Base-by-base conservation (phyloP, 257 asterid species). In the Plantago ovata region DNA sequence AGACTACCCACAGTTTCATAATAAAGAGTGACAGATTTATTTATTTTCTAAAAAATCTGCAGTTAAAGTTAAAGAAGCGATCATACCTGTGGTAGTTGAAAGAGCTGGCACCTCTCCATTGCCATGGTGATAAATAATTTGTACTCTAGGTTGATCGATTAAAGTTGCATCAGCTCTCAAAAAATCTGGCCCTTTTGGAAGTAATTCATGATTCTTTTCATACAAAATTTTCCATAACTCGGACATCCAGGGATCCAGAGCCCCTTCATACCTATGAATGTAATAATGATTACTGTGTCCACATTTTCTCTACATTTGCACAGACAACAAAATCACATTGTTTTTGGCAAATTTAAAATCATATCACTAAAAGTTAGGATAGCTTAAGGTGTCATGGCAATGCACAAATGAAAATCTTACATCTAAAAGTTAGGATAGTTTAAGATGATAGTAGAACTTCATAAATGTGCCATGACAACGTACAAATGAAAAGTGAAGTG, bases 191-290 rank as follows among this genome's bases (percentile, higher is more conserved):
- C 89, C 89, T 45, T 75, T 81, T 43, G 95, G 97, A 62, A 92
- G 86, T 52, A 92, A 57, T 39, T 33, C 56, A 16, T 72, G 77
- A 67, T 81, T 68, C 71, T 32, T 76, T 69, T 77, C 74, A 65
- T 84, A 77, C 65, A 92, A 39, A 60, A 62, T 55, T 68, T 70
- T 72, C 98, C 98, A 93, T 80, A 93, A 79, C 63, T 77, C 67
- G 58, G 87, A 73, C 92, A 84, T 70, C 98, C 98, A 93, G 28
- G 94, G 95, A 84, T 93, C 98, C 49, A 89, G 72, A 73, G 94
- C 87, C 65, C 95, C 98, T 76, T 93, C 98, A 79, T 93, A 86
- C 82, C 98, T 93, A 67, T 47, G 24, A 72, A 63, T 41, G 47
- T 70, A 55, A 54, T 55, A 50, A 44, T 56, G 63, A 60, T 63